A percentile compares a stretch with the other conserved stretches of the same genome.
phyloP scores from a whole-genome alignment of 2,329 filamentous ascomycete species.

The Hypocreales sp. region DNA sequence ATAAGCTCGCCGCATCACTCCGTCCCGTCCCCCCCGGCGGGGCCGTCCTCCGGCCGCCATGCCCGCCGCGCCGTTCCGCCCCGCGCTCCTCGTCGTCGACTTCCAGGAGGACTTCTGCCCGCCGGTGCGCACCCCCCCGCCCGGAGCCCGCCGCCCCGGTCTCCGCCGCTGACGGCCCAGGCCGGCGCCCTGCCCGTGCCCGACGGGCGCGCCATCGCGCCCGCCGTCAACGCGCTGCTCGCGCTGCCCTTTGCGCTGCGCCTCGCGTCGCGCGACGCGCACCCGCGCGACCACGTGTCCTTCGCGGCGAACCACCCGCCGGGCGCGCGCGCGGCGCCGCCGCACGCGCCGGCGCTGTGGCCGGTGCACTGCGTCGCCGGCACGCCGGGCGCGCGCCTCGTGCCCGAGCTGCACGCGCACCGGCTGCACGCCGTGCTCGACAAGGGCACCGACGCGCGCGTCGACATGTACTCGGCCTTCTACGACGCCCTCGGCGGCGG shows the following conservation, averaged over 20 bases:
- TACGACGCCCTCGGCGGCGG: conserved; percentile 58
- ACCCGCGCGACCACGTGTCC: conserved; percentile 70
- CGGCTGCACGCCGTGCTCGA: conserved; percentile 52
- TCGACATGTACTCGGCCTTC: conserved; percentile 95
- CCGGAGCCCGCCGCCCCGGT: too few species aligned
- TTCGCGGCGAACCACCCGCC: conserved; percentile 73
- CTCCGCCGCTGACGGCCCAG: too few species aligned
- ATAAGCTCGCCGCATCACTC: too few species aligned
- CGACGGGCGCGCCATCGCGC: conserved; percentile 53
- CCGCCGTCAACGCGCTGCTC: conserved; percentile 61
- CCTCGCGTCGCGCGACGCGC: conserved; percentile 85
- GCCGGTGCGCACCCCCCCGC: conserved; percentile 42
- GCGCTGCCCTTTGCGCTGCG: conserved; percentile 53
- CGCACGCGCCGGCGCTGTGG: conserved; percentile 60
- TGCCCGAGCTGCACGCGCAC: conserved; percentile 50
- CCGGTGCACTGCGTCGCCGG: conserved; percentile 75
- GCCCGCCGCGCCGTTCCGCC: conserved; percentile 19
- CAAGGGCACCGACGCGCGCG: conserved; percentile 58
- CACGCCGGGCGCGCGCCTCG: conserved; percentile 55
- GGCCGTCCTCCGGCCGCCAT: too few species aligned
- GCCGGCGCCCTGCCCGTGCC: conserved; percentile 74
- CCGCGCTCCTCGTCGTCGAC: conserved; percentile 60
- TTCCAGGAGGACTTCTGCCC: conserved; percentile 93
- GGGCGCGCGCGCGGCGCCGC: conserved; percentile 46
- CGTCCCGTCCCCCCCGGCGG: too few species aligned